Percentiles rank a stretch among this genome's conserved stretches.
Evolutionary conservation across 2,329 filamentous ascomycete species (phyloP).

Genomic region (Penicillium nordicum): DNA sequence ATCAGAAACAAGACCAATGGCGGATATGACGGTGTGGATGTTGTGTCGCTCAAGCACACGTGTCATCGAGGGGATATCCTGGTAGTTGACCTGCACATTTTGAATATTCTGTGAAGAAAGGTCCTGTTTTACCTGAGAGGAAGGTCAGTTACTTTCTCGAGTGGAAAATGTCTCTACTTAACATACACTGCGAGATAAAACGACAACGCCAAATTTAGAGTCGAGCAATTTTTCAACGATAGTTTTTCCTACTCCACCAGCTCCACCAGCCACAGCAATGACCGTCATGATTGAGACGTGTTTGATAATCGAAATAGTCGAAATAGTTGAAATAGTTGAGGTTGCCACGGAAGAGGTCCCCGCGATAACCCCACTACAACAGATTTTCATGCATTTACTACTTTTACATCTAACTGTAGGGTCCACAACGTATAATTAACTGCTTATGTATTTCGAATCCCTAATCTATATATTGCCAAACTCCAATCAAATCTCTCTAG

Average conservation of each 20-base stretch:
- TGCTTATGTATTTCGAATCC: neutral
- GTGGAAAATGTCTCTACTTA: neutral
- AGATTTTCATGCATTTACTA: neutral
- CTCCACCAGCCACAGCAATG: constrained; percentile 49
- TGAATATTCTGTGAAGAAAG: constrained; percentile 3
- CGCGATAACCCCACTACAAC: constrained; percentile 1
- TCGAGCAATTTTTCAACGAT: constrained; percentile 45
- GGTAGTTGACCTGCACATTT: constrained; percentile 34
- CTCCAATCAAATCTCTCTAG: neutral
- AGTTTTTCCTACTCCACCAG: constrained; percentile 46
- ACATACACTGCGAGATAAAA: constrained; percentile 43
- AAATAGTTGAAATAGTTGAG: neutral
- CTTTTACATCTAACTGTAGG: neutral
- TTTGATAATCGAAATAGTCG: neutral
- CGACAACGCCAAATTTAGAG: constrained; percentile 38
- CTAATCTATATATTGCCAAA: neutral
- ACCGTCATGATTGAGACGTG: constrained; percentile 32
- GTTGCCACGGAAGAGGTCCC: neutral
- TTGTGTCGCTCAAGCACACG: constrained; percentile 36
- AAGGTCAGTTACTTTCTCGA: neutral
- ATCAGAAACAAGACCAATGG: constrained; percentile 34
- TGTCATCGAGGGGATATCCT: constrained; percentile 27
- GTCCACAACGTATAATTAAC: neutral
- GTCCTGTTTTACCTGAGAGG: constrained; percentile 2
- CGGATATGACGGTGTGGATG: constrained; percentile 47